Conservation (phyloP, 768 basidiomycete species). For the Dictyophora rubrovolvata region DNA sequence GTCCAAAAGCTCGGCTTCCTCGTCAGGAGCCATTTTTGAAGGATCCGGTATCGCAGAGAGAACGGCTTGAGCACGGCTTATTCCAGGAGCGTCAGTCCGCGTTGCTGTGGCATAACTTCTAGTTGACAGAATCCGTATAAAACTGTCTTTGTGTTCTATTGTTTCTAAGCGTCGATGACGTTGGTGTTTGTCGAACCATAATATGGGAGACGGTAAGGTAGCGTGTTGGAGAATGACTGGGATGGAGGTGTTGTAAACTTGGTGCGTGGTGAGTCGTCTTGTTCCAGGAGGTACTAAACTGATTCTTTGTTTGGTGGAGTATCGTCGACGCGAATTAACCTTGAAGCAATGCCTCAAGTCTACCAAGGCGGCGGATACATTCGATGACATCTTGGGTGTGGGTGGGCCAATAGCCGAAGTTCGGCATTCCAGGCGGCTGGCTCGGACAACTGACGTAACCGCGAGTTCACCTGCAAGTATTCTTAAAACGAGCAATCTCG, state of each 20-base stretch:
- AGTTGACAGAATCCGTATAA: neutral
- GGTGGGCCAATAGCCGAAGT: no score
- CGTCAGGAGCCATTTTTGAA: neutral
- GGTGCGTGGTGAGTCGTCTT: neutral
- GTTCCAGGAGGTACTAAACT: neutral
- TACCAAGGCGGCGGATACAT: neutral
- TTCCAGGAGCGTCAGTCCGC: neutral
- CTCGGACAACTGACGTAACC: no score
- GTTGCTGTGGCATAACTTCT: neutral
- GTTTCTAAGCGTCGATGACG: neutral
- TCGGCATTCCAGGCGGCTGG: no score
- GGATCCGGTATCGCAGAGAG: neutral
- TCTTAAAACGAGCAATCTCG: no score
- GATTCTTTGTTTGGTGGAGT: neutral
- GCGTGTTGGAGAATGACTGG: neutral
- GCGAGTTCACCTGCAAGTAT: no score
- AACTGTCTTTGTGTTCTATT: neutral
- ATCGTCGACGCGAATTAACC: neutral
- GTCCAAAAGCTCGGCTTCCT: conserved; percentile 43
- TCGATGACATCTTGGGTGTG: neutral
- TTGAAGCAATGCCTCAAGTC: neutral
- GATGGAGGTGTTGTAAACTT: neutral
- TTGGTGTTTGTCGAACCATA: neutral
- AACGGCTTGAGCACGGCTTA: neutral
- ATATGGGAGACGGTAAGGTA: neutral